Percentiles rank a stretch among this genome's conserved stretches.
phyloP scores from a whole-genome alignment of 345 rosid species.

The Populus tremula region DNA sequence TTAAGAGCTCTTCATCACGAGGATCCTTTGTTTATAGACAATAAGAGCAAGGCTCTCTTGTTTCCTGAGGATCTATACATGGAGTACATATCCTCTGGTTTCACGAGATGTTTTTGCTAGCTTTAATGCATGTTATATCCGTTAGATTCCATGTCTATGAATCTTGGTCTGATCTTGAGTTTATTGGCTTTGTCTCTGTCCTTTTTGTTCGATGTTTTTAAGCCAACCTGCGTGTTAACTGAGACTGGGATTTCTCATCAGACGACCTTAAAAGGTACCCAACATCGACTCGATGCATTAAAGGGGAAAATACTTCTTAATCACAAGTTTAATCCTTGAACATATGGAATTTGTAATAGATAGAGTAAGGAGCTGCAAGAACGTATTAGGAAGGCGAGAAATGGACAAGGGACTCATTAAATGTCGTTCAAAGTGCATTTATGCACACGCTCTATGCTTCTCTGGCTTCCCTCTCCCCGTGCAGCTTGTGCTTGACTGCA shows the following conservation, averaged over 20 bases:
- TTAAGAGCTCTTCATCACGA: constrained; percentile 93
- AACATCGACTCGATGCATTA: too few relatives aligned
- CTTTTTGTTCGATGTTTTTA: too few relatives aligned
- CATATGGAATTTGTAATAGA: neutral
- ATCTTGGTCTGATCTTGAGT: constrained; percentile 6
- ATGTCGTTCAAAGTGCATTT: constrained; percentile 6
- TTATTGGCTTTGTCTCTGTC: neutral
- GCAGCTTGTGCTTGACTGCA: constrained; percentile 5
- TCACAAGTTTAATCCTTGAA: neutral
- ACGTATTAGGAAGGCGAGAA: neutral
- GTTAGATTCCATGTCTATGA: neutral
- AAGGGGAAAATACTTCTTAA: too few relatives aligned
- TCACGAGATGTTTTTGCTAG: constrained; percentile 65
- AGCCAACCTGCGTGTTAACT: too few relatives aligned
- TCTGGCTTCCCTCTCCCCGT: constrained; percentile 14
- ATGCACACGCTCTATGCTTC: constrained; percentile 17
- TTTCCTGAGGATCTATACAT: constrained; percentile 21
- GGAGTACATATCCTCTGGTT: constrained; percentile 1
- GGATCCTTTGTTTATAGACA: constrained; percentile 58
- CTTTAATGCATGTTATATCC: constrained; percentile 30
- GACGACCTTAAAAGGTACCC: too few relatives aligned
- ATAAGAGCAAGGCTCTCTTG: constrained; percentile 21
- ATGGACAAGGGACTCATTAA: neutral
- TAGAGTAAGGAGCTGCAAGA: neutral
- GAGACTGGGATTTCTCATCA: too few relatives aligned